Base-by-base conservation (phyloP, 169 alveolate genomes). In the Ichthyophthirius multifiliis region DNA sequence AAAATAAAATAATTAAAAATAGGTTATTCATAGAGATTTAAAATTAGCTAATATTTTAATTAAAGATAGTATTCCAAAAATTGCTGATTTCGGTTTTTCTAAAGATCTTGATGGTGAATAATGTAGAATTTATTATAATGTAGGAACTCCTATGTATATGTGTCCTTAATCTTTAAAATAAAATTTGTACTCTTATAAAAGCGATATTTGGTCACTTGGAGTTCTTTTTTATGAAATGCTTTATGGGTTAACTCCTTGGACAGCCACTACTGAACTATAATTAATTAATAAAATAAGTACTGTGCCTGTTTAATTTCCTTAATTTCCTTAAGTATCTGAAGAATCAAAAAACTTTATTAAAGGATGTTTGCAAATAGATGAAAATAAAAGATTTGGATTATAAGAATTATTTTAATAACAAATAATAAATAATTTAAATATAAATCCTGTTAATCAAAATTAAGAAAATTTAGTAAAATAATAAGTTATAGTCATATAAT, bases 11-110 rank as follows among this genome's bases (percentile, higher is more conserved):
- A n/a, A n/a, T n/a, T n/a, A 2, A 34, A n/a, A 46, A 16, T 63
- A 76, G 35, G 73, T 81, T 20, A 81, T 81, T 23, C 86, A 81
- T 73, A 71, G 86, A 80, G 86, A 80, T 67, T 37, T 80, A 13
- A 80, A 80, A 39, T 81, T 76, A 16, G 76, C 76, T n/a, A 80
- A 80, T 39, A 80, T 80, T 4, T 48, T 80, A 15, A 48, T 80
- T 3, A 47, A 55, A 45, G 74, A 80, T 10, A 81, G 86, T 5
- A 39, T 71, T 37, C 86, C 86, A 0, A 80, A 80, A 39, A 71
- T 80, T 12, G 86, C 86, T n/a, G 86, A 80, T 48, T 80, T 67
- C 62, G 86, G 86, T 5, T 80, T 80, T 16, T 46, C 82, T 20
- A 67, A 76, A 34, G 76, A 76, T 16, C 63, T 76, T 5, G 73